Base-by-base conservation (phyloP, 2,329 filamentous ascomycete genomes). In the Cercospora janseana region DNA sequence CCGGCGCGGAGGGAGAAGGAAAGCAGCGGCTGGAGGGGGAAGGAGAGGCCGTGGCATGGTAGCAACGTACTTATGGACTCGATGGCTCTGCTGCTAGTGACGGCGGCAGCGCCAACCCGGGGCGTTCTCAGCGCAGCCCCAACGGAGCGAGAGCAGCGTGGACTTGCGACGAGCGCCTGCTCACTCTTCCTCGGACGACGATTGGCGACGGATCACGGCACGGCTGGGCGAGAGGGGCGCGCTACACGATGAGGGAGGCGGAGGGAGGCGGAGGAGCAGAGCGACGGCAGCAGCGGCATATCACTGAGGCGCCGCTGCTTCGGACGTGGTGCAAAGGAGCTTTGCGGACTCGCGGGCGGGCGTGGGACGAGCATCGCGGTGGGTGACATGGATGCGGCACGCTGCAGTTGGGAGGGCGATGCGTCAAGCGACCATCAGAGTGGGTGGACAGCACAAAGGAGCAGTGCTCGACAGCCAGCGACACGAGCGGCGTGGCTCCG, bases 51-150 rank as follows among this genome's bases (percentile, higher is more conserved):
- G n/a, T n/a, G n/a, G n/a, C n/a, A n/a, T n/a, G n/a, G n/a, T n/a
- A 40, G 20, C 12, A 18, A 40, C 37, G 37, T 40, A 40, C 37
- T 23, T 40, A 23, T 26, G 37, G 23, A 37, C 20, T 40, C 9
- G 10, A 13, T 20, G 37, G 23, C 18, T 37, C 10, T 20, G 34
- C 13, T 37, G 34, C 34, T 37, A 37, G 32, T 37, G 34, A 20
- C 21, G 24, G 43, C 41, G 16, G 40, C 29, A 32, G 41, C 43
- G 32, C 21, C 15, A 46, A 12, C n/a, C 23, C 32, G 20, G 43
- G 23, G 31, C 43, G 28, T n/a, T 34, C 43, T 37, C 24, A 46
- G n/a, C n/a, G n/a, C 34, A 37, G 13, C 16, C 34, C n/a, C 34
- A 37, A 37, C 31, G 13, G 13, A 34, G 13, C 18, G 7, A 9